Conservation (phyloP, 2,329 filamentous ascomycete species). For the Nemania diffusa region DNA sequence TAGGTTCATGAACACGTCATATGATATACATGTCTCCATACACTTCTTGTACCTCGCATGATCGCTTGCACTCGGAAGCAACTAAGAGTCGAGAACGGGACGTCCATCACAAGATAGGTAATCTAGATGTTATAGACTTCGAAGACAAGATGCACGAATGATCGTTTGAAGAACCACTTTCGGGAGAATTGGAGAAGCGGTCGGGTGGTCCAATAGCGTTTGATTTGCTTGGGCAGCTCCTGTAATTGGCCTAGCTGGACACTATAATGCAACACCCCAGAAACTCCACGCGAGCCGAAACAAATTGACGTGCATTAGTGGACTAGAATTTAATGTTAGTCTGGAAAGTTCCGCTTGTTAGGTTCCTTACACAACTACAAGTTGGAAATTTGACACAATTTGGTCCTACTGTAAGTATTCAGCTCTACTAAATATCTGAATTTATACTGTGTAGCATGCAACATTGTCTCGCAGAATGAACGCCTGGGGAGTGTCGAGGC, state of each 20-base stretch:
- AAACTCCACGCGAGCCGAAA: constrained; percentile 9
- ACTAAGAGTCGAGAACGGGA: not conserved
- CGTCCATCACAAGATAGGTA: not conserved
- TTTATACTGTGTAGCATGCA: too few relatives aligned
- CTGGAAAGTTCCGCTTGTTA: constrained; percentile 17
- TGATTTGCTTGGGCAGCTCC: not conserved
- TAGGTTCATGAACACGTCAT: not conserved
- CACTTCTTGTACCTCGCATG: not conserved
- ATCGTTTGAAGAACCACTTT: not conserved
- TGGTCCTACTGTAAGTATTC: too few relatives aligned
- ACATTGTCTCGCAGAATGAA: too few relatives aligned
- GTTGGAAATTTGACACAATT: constrained; percentile 4
- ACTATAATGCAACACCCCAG: constrained; percentile 22
- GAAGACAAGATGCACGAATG: not conserved
- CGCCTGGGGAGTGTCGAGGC: too few relatives aligned
- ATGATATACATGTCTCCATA: not conserved
- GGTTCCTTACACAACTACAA: not conserved
- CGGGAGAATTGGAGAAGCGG: not conserved
- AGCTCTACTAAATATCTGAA: not conserved
- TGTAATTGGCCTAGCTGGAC: constrained; percentile 15
- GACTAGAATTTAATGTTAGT: not conserved
- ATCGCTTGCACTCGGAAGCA: not conserved
- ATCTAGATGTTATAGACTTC: not conserved
- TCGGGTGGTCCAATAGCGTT: not conserved
- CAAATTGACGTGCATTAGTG: constrained; percentile 23